phyloP scores from a whole-genome alignment of 108 stramenopile genomes.

The Pseudonitzschia pungens region DNA sequence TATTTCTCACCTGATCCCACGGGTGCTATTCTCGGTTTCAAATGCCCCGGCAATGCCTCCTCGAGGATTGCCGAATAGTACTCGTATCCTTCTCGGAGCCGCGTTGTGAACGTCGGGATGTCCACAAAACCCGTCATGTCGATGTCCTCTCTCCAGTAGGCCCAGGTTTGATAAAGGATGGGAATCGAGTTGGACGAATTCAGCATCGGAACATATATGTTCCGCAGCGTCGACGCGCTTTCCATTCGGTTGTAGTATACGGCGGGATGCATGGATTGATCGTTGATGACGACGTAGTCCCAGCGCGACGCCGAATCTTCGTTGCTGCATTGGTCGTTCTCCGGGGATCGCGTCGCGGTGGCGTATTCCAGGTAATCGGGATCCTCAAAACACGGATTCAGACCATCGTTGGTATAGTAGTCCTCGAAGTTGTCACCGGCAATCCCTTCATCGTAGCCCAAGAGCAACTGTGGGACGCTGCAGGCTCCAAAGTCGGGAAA shows the following conservation, averaged over 20 bases:
- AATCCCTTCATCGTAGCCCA: slow-evolving; percentile 35
- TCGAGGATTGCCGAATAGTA: slow-evolving; percentile 26
- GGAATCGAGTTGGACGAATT: slow-evolving; percentile 30
- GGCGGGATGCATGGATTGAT: slow-evolving; percentile 44
- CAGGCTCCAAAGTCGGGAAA: slow-evolving; percentile 49
- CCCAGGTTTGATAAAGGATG: slow-evolving; percentile 37
- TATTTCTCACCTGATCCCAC: slow-evolving; percentile 41
- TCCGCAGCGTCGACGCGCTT: slow-evolving; percentile 16
- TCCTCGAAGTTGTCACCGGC: slow-evolving; percentile 16
- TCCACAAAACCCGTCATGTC: slow-evolving; percentile 37
- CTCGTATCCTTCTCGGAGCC: slow-evolving; percentile 38
- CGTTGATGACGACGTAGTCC: slow-evolving; percentile 55
- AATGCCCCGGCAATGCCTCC: slow-evolving; percentile 19
- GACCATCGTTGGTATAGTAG: slow-evolving; percentile 34
- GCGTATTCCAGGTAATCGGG: slow-evolving; percentile 19
- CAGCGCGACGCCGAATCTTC: not conserved
- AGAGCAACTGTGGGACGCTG: slow-evolving; percentile 49
- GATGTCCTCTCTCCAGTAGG: slow-evolving; percentile 29
- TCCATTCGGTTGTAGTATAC: slow-evolving; percentile 16
- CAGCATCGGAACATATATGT: slow-evolving; percentile 30
- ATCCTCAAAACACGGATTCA: slow-evolving; percentile 50
- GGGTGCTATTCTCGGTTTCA: slow-evolving; percentile 45
- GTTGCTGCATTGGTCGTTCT: not conserved
- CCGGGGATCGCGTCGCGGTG: not conserved
- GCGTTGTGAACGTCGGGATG: slow-evolving; percentile 40